A percentile compares a stretch with the other conserved stretches of the same genome.
These are phyloP conservation scores for Mallotus nudiflorus DNA, from an alignment of 345 rosid species.

Conservation along the genomic window DNA sequence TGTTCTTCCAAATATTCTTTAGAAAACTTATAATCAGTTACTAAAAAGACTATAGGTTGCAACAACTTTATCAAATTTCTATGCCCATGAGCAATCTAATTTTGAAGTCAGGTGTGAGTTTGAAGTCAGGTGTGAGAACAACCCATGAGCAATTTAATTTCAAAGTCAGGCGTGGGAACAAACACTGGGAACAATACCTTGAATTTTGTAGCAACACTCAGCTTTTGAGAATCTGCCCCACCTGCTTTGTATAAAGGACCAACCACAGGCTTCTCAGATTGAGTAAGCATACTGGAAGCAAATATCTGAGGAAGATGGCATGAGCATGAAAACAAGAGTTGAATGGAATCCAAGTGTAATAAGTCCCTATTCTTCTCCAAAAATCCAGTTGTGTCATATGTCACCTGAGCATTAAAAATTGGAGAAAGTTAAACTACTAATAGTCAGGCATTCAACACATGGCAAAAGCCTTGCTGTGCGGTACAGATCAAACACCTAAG, in stretches of 20 bases:
- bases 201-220: slow-evolving; percentile 89
- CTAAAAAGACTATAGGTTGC: background rate
- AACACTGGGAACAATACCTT: slow-evolving; percentile 52
- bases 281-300: slow-evolving; percentile 85
- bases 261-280: slow-evolving; percentile 68
- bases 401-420: slow-evolving; percentile 70
- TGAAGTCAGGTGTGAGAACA: no score
- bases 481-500: background rate
- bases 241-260: slow-evolving; percentile 92
- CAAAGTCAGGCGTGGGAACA: slow-evolving; percentile 4
- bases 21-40: background rate
- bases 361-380: slow-evolving; percentile 97
- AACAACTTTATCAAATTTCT: background rate
- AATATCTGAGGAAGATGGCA: slow-evolving; percentile 85
- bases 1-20: background rate
- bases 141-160: background rate
- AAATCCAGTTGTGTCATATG: slow-evolving; percentile 90
- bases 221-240: slow-evolving; percentile 95
- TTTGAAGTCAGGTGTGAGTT: no score
- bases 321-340: slow-evolving; percentile 85
- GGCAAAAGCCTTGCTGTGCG: no score
- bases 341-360: slow-evolving; percentile 87
- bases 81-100: background rate
- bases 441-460: slow-evolving; percentile 22
- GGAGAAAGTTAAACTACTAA: slow-evolving; percentile 32